Conservation (phyloP, 2,329 filamentous ascomycete genomes). For the Exophiala sp. region DNA sequence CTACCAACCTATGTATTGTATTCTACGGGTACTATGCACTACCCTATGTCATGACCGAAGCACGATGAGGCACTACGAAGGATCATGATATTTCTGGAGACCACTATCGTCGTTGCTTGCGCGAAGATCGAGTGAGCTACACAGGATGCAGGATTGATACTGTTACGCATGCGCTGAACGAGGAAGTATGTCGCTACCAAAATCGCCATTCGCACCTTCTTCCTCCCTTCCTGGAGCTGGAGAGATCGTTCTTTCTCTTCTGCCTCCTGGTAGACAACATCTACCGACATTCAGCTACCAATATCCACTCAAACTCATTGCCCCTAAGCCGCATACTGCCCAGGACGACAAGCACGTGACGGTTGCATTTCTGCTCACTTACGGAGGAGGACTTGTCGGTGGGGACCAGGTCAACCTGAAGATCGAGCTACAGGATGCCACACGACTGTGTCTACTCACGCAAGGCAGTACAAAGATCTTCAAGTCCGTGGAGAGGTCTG, state of each 20-base stretch:
- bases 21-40: too few relatives aligned
- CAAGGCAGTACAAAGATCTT: constrained; percentile 94
- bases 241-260: constrained; percentile 66
- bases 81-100: too few relatives aligned
- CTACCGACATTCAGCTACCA: constrained; percentile 78
- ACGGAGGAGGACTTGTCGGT: constrained; percentile 87
- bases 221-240: constrained; percentile 74
- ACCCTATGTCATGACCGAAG: too few relatives aligned
- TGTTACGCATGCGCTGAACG: not conserved
- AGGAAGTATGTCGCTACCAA: constrained; percentile 27
- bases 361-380: constrained; percentile 80
- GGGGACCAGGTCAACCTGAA: constrained; percentile 76
- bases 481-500: constrained; percentile 58
- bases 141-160: not conserved
- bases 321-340: constrained; percentile 64
- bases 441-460: constrained; percentile 62
- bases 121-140: too few relatives aligned
- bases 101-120: too few relatives aligned
- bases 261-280: constrained; percentile 68
- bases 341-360: constrained; percentile 46
- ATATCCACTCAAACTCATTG: constrained; percentile 91
- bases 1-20: too few relatives aligned
- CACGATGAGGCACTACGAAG: too few relatives aligned
- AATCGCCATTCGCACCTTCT: constrained; percentile 73
- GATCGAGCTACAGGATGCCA: constrained; percentile 61